Conservation (phyloP, 257 asterid species). For the Solanum virginianum region DNA sequence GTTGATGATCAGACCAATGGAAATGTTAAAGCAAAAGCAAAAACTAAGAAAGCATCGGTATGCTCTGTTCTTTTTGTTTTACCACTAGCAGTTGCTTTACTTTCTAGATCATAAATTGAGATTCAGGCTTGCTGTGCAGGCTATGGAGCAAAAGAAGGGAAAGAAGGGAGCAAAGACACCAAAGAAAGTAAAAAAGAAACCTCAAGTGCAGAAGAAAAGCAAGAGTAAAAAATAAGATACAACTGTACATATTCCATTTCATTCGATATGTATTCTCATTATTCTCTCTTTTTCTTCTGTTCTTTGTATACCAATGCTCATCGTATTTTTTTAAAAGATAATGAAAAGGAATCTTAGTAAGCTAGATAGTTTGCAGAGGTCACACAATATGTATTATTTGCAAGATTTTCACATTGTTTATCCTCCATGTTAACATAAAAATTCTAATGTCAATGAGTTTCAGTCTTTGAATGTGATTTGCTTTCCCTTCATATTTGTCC, state of each 20-base stretch:
- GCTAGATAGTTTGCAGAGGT: neutral
- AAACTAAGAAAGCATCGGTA: constrained; percentile 50
- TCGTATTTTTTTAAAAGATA: neutral
- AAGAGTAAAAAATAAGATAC: constrained; percentile 56
- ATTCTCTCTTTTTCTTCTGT: neutral
- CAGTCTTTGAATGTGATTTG: neutral
- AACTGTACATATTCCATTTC: neutral
- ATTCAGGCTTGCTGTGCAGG: constrained; percentile 29
- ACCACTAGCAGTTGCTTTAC: neutral
- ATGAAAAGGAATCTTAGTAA: neutral
- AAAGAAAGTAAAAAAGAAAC: constrained; percentile 66
- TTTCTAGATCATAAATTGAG: neutral
- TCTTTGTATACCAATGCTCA: neutral
- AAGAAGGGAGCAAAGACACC: constrained; percentile 49
- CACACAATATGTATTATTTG: neutral
- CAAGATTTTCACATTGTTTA: neutral
- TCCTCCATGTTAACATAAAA: neutral
- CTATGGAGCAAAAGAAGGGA: constrained; percentile 41
- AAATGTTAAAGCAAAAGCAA: constrained; percentile 40
- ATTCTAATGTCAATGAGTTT: neutral
- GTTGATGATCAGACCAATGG: constrained; percentile 45
- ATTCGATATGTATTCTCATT: neutral
- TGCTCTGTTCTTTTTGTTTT: neutral
- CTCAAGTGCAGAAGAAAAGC: constrained; percentile 10
- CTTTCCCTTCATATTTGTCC: neutral